Percentiles rank a stretch among this genome's conserved stretches.
These are phyloP conservation scores for Rhizoclosmatium globosum DNA, from an alignment of 192 early-diverging fungal genomes.

Conservation along the genomic window DNA sequence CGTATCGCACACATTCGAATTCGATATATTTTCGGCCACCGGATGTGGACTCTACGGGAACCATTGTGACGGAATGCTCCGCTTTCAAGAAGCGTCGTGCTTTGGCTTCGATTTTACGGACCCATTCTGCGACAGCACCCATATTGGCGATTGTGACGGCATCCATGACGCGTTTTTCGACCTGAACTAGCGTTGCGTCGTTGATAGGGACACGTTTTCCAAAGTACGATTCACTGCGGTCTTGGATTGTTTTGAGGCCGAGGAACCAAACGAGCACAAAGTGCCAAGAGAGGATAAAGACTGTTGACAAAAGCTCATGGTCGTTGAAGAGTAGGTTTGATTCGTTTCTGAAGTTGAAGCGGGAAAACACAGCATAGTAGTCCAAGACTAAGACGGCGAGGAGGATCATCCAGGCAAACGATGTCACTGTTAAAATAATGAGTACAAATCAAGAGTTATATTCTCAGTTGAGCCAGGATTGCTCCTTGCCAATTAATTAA, in stretches of 20 bases:
- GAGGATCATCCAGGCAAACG: conserved; percentile 71
- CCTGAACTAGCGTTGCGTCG: conserved; percentile 39
- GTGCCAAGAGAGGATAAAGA: conserved; percentile 80
- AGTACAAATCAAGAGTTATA: conserved; percentile 18
- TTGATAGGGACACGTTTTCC: conserved; percentile 52
- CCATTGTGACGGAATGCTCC: conserved; percentile 37
- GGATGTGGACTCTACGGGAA: conserved; percentile 52
- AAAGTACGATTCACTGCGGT: conserved; percentile 73
- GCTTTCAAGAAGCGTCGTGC: conserved; percentile 20
- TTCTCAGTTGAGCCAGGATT: background rate
- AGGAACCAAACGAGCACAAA: conserved; percentile 76
- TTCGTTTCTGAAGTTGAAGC: conserved; percentile 52
- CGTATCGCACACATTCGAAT: conserved; percentile 78
- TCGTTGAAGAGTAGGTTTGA: conserved; percentile 62
- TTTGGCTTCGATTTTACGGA: conserved; percentile 38
- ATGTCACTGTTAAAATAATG: conserved; percentile 52
- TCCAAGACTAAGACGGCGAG: conserved; percentile 75
- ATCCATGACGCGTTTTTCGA: conserved; percentile 41
- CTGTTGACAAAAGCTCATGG: conserved; percentile 64
- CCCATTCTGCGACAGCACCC: conserved; percentile 42
- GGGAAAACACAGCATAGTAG: conserved; percentile 72
- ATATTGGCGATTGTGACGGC: conserved; percentile 44
- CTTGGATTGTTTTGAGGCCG: conserved; percentile 52
- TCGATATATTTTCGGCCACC: conserved; percentile 68
- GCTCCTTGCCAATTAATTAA: background rate